Conservation (phyloP, 2,329 filamentous ascomycete species). For the Taxawa tesnikishii region DNA sequence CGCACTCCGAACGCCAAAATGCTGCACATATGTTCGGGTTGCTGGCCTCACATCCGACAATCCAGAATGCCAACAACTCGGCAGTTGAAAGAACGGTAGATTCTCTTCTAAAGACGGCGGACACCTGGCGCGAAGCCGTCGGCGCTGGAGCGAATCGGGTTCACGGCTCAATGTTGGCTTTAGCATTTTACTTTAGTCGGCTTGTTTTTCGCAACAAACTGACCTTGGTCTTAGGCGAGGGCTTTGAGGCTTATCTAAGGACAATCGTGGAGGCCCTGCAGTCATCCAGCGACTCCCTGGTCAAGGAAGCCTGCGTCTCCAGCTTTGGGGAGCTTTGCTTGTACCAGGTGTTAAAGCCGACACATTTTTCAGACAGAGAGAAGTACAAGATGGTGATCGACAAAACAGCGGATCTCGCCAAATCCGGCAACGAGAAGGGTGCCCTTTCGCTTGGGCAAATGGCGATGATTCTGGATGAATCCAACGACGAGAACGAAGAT, state of each 20-base stretch:
- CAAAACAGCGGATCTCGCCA: slow-evolving; percentile 55
- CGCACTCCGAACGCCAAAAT: slow-evolving; percentile 51
- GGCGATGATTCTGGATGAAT: slow-evolving; percentile 47
- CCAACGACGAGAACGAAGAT: slow-evolving; percentile 22
- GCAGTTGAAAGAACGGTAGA: slow-evolving; percentile 31
- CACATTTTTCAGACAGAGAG: slow-evolving; percentile 11
- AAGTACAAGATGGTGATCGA: slow-evolving; percentile 36
- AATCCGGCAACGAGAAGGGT: slow-evolving; percentile 69
- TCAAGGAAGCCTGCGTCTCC: slow-evolving; percentile 45
- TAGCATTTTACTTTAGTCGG: slow-evolving; percentile 47
- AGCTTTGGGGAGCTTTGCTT: slow-evolving; percentile 51
- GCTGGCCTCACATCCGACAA: slow-evolving; percentile 49
- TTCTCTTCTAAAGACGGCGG: slow-evolving; percentile 33
- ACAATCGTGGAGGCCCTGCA: slow-evolving; percentile 40
- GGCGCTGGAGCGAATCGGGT: slow-evolving; percentile 47
- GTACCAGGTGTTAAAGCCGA: slow-evolving; percentile 40
- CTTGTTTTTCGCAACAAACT: slow-evolving; percentile 33
- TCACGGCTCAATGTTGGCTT: slow-evolving; percentile 47
- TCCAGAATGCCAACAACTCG: slow-evolving; percentile 24
- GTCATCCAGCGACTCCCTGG: slow-evolving; percentile 39
- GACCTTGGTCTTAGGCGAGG: slow-evolving; percentile 6
- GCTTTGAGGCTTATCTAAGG: slow-evolving; percentile 29
- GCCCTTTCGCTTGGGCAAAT: slow-evolving; percentile 72
- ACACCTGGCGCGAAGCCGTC: slow-evolving; percentile 45
- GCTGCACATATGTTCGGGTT: slow-evolving; percentile 66